These are phyloP conservation scores for Herpetospermum pedunculosum DNA, from an alignment of 306 rosid genomes.

Conservation along the genomic window DNA sequence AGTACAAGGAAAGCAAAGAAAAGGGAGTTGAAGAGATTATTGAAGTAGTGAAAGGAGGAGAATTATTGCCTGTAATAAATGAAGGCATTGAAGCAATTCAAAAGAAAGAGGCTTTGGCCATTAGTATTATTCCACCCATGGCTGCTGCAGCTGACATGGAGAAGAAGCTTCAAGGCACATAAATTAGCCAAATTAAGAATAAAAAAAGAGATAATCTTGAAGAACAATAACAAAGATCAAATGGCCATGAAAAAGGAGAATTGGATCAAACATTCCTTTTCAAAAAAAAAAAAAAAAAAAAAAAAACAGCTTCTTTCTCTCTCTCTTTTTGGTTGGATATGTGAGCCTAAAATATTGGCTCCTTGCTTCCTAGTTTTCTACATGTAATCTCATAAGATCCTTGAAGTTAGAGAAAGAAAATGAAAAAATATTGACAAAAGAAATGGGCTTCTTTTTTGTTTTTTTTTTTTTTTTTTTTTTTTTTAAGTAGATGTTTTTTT, in stretches of 20 bases:
- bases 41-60: background rate
- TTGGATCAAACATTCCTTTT: background rate
- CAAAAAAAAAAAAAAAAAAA: too few relatives aligned
- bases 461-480: too few relatives aligned
- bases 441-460: background rate
- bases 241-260: background rate
- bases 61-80: background rate
- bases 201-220: background rate
- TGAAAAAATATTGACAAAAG: background rate
- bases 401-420: background rate
- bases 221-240: background rate
- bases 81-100: background rate
- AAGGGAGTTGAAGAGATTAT: background rate
- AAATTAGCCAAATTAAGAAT: background rate
- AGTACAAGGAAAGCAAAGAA: slow-evolving; percentile 4
- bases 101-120: slow-evolving; percentile 1
- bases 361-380: background rate
- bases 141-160: background rate
- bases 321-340: background rate
- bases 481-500: too few relatives aligned
- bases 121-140: background rate
- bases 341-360: background rate
- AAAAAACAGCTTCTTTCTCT: too few relatives aligned
- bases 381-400: background rate
- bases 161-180: background rate